Evolutionary conservation across 2,329 filamentous ascomycete genomes (phyloP).

Genomic region (Blastomyces gilchristii): DNA sequence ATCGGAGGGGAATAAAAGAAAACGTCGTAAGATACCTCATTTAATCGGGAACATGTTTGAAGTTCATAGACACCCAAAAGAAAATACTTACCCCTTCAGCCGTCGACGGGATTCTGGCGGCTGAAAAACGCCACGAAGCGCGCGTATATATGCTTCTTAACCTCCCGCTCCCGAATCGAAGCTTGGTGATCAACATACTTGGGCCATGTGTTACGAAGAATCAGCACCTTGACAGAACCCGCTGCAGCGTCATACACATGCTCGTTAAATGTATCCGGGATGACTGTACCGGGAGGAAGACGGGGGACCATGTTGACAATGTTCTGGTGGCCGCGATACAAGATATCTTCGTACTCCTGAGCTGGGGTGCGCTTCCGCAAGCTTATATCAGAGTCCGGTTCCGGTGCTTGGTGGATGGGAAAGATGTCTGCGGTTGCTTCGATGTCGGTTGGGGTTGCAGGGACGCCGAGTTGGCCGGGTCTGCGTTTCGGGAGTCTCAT

Average conservation of each 20-base stretch:
- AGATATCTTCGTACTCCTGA: slow-evolving; percentile 10
- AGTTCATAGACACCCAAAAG: too few relatives aligned
- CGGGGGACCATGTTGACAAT: slow-evolving; percentile 15
- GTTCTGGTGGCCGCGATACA: slow-evolving; percentile 10
- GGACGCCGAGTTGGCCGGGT: background rate
- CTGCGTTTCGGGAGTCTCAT: slow-evolving; percentile 2
- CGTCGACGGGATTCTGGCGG: background rate
- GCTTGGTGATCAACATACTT: slow-evolving; percentile 37
- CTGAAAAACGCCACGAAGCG: background rate
- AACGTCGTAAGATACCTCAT: background rate
- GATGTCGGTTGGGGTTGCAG: background rate
- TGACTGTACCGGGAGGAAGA: slow-evolving; percentile 11
- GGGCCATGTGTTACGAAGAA: slow-evolving; percentile 55
- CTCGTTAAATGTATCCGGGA: slow-evolving; percentile 33
- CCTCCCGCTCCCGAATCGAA: background rate
- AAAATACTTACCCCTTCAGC: too few relatives aligned
- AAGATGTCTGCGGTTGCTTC: background rate
- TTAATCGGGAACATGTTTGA: background rate
- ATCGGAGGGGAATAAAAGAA: too few relatives aligned
- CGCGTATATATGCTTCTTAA: background rate
- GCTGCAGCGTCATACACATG: slow-evolving; percentile 48
- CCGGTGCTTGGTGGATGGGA: background rate
- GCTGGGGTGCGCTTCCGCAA: background rate
- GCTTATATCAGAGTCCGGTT: background rate
- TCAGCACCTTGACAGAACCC: slow-evolving; percentile 49